Evolutionary conservation across 371 early-diverging fungal species (phyloP).

Genomic region (Syncephalis plumigaleata): DNA sequence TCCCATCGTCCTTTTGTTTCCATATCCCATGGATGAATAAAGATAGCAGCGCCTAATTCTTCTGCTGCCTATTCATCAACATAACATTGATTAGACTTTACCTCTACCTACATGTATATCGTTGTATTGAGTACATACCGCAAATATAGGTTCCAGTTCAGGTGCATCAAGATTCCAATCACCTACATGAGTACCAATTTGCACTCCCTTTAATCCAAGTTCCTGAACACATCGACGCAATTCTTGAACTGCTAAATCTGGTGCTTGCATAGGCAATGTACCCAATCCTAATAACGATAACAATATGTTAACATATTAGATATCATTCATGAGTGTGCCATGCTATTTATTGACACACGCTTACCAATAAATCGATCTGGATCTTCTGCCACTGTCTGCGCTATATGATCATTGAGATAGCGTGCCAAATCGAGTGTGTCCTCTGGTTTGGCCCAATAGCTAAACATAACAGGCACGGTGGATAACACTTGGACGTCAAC

Average conservation of each 20-base stretch:
- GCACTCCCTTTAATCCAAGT: slow-evolving; percentile 42
- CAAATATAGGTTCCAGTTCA: slow-evolving; percentile 43
- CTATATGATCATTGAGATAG: slow-evolving; percentile 55
- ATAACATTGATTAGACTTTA: too few relatives aligned
- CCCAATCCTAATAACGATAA: slow-evolving; percentile 18
- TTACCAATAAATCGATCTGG: slow-evolving; percentile 38
- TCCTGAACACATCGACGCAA: slow-evolving; percentile 43
- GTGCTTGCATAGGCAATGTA: slow-evolving; percentile 57
- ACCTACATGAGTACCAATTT: slow-evolving; percentile 53
- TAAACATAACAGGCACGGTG: slow-evolving; percentile 56
- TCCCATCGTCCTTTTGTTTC: slow-evolving; percentile 34
- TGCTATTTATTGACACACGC: neutral
- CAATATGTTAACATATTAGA: neutral
- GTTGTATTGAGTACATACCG: slow-evolving; percentile 2
- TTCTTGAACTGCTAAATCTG: slow-evolving; percentile 43
- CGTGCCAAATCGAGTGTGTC: slow-evolving; percentile 28
- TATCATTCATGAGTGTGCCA: too few relatives aligned
- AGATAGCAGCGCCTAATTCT: slow-evolving; percentile 37
- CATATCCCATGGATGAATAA: slow-evolving; percentile 65
- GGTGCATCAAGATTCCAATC: slow-evolving; percentile 56
- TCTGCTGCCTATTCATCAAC: slow-evolving; percentile 37
- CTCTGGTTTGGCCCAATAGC: slow-evolving; percentile 36
- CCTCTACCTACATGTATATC: too few relatives aligned
- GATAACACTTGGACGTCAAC: slow-evolving; percentile 45
- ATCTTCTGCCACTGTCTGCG: slow-evolving; percentile 37